phyloP scores from a whole-genome alignment of 2,329 filamentous ascomycete species.

The Blastomyces gilchristii region DNA sequence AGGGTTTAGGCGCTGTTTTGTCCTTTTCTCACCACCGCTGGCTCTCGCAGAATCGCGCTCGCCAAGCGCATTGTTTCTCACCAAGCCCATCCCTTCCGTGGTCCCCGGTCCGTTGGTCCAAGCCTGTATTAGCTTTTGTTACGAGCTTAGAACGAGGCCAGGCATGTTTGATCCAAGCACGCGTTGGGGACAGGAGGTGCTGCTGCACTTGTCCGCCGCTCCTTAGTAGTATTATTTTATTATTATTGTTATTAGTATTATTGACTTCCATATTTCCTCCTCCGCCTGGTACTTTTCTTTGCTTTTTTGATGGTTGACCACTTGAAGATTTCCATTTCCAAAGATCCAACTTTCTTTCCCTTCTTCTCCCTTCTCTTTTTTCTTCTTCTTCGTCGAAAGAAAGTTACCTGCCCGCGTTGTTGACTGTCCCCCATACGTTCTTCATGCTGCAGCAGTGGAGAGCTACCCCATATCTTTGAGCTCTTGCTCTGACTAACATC shows the following conservation, averaged over 20 bases:
- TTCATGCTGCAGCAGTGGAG: not conserved
- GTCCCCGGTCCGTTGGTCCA: slow-evolving; percentile 11
- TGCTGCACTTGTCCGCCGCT: not conserved
- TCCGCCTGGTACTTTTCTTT: not conserved
- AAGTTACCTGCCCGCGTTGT: not conserved
- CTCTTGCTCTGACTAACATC: not conserved
- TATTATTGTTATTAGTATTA: not conserved
- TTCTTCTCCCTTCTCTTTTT: not conserved
- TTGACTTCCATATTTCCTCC: not conserved
- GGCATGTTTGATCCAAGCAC: slow-evolving; percentile 4
- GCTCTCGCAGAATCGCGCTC: not conserved
- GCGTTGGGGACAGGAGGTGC: slow-evolving; percentile 1
- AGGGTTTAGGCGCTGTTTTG: slow-evolving; percentile 7
- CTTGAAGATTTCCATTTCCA: slow-evolving; percentile 1
- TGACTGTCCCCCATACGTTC: not conserved
- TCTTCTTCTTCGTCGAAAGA: not conserved
- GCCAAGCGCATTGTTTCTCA: slow-evolving; percentile 6
- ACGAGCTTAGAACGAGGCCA: slow-evolving; percentile 9
- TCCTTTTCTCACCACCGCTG: not conserved
- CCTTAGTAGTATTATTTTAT: slow-evolving; percentile 4
- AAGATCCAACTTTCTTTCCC: not conserved
- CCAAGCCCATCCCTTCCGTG: slow-evolving; percentile 6
- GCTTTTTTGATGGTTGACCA: not conserved
- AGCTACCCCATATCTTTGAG: not conserved
- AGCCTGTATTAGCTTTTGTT: slow-evolving; percentile 10